Evolutionary conservation across 306 rosid species (phyloP).

Genomic region (Chamaecrista fasciculata): DNA sequence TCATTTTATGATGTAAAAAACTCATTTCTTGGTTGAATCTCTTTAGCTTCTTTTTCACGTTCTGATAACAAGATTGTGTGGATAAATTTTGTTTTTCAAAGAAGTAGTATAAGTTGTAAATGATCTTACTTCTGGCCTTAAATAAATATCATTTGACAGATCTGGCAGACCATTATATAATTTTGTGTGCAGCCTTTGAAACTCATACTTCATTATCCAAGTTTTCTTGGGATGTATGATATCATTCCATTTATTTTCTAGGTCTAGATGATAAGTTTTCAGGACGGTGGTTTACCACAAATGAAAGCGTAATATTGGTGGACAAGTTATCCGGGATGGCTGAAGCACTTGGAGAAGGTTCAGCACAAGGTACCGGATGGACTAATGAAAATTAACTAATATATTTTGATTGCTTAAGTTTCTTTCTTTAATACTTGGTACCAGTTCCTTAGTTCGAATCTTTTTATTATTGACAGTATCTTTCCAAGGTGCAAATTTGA

Average conservation of each 20-base stretch:
- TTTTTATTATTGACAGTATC: constrained; percentile 55
- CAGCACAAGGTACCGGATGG: constrained; percentile 66
- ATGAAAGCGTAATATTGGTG: constrained; percentile 68
- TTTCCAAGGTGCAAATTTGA: constrained; percentile 58
- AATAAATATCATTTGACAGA: background rate
- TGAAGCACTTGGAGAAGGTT: constrained; percentile 80
- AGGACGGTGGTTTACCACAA: constrained; percentile 74
- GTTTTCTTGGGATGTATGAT: constrained; percentile 14
- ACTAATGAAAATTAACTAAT: constrained; percentile 24
- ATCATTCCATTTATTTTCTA: constrained; percentile 36
- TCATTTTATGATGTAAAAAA: background rate
- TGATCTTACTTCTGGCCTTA: constrained; percentile 7
- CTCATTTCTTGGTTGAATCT: background rate
- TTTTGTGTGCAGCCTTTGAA: constrained; percentile 3
- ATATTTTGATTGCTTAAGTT: constrained; percentile 8
- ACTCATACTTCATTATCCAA: background rate
- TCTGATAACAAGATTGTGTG: background rate
- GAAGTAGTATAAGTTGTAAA: background rate
- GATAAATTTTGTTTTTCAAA: background rate
- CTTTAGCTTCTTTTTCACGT: background rate
- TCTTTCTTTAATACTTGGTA: constrained; percentile 22
- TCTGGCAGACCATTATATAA: constrained; percentile 9
- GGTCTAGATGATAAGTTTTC: constrained; percentile 67
- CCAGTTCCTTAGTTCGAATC: constrained; percentile 16
- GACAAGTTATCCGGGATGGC: constrained; percentile 59